Percentiles rank a stretch among this genome's conserved stretches.
Evolutionary conservation across 331 rosid species (phyloP).

Genomic region (Malus hybrid): DNA sequence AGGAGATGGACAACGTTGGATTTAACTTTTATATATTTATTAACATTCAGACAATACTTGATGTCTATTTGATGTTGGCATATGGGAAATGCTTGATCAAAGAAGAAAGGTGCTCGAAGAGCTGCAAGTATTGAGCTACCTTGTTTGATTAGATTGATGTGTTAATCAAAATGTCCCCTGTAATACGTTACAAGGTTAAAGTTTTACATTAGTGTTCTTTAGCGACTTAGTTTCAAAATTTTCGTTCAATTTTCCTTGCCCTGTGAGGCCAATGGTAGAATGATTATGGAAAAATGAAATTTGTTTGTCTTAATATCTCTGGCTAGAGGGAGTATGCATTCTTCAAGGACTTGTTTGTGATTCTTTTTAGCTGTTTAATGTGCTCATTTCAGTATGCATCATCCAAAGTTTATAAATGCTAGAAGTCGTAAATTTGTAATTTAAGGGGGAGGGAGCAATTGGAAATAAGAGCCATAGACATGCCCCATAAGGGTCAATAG

Average conservation of each 20-base stretch:
- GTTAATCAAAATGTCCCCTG: neutral
- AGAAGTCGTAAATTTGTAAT: neutral
- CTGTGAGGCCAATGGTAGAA: neutral
- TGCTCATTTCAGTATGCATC: neutral
- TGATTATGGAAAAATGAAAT: neutral
- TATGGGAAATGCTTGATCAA: neutral
- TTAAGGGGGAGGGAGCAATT: neutral
- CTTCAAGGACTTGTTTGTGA: neutral
- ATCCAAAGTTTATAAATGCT: neutral
- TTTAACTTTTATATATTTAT: neutral
- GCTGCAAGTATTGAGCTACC: neutral
- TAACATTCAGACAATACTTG: neutral
- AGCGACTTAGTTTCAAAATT: no score
- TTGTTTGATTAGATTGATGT: neutral
- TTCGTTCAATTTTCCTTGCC: neutral
- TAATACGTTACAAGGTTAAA: neutral
- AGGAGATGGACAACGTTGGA: neutral
- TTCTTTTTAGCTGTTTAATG: neutral
- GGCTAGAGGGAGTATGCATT: neutral
- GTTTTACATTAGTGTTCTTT: neutral
- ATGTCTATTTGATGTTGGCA: neutral
- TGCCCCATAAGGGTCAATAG: conserved; percentile 1
- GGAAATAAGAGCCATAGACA: neutral
- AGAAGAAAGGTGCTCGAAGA: neutral
- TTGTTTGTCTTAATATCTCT: neutral